Percentiles rank a stretch among this genome's conserved stretches.
Conservation (phyloP, 495 filamentous ascomycete genomes). For the Amorphotheca resinae region DNA sequence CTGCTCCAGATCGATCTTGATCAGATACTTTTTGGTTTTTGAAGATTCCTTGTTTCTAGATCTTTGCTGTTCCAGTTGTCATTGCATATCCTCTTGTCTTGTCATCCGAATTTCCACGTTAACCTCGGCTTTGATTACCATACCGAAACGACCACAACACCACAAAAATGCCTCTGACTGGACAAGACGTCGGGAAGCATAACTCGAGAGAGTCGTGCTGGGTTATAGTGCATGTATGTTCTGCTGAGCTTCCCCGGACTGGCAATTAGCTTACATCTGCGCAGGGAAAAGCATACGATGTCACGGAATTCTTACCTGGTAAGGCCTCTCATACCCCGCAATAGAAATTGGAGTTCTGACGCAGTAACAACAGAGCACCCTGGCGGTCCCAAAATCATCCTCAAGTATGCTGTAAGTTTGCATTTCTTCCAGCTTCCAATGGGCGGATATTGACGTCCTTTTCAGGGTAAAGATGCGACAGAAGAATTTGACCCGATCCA, state of each 20-base stretch:
- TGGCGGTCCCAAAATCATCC: conserved; percentile 64
- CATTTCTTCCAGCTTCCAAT: not conserved
- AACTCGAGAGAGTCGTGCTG: conserved; percentile 58
- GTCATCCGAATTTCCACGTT: no score
- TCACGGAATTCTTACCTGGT: conserved; percentile 58
- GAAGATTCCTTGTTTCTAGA: no score
- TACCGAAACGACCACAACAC: not conserved
- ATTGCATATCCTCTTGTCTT: no score
- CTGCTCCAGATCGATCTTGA: no score
- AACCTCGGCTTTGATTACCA: not conserved
- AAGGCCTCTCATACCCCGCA: not conserved
- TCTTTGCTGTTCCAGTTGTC: no score
- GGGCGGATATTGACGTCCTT: conserved; percentile 1
- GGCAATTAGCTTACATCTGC: conserved; percentile 12
- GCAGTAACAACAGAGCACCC: conserved; percentile 46
- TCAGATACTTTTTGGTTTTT: no score
- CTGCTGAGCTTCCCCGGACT: not conserved
- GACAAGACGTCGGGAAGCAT: conserved; percentile 38
- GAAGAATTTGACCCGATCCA: conserved; percentile 76
- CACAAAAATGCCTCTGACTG: conserved; percentile 16
- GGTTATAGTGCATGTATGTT: conserved; percentile 57
- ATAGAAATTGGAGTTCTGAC: conserved; percentile 3
- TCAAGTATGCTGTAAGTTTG: conserved; percentile 53
- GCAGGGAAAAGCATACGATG: conserved; percentile 56
- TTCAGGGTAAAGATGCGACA: conserved; percentile 67